These are phyloP conservation scores for Fimicolochytrium jonesii DNA, from an alignment of 192 early-diverging fungal genomes.

Conservation along the genomic window DNA sequence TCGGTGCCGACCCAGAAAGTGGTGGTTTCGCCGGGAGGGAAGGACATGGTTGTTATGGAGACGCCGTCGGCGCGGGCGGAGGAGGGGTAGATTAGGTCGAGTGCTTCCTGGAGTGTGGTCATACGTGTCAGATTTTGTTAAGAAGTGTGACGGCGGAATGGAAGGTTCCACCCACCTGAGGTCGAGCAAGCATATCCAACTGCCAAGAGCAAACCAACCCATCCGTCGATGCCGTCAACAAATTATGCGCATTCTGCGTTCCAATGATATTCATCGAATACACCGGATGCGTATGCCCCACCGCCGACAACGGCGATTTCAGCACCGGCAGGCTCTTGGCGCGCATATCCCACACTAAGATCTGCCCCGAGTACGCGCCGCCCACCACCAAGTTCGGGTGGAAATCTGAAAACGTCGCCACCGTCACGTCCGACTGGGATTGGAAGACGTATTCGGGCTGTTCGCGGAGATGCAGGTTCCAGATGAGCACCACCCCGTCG, in stretches of 20 bases:
- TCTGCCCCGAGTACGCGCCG: slow-evolving; percentile 97
- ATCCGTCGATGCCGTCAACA: slow-evolving; percentile 92
- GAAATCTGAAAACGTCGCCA: slow-evolving; percentile 85
- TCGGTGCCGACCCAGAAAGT: slow-evolving; percentile 95
- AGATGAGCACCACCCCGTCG: slow-evolving; percentile 90
- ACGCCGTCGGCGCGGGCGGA: slow-evolving; percentile 89
- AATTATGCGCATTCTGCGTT: slow-evolving; percentile 90
- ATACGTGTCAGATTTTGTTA: too few relatives aligned
- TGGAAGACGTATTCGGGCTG: slow-evolving; percentile 95
- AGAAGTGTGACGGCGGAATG: too few relatives aligned
- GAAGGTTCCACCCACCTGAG: slow-evolving; percentile 59
- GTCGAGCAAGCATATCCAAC: slow-evolving; percentile 96
- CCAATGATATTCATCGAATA: slow-evolving; percentile 87
- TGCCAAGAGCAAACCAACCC: slow-evolving; percentile 96
- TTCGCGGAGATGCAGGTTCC: slow-evolving; percentile 84
- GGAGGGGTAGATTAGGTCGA: slow-evolving; percentile 71
- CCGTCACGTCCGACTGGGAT: slow-evolving; percentile 85
- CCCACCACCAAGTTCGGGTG: slow-evolving; percentile 91
- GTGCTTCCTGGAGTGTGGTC: slow-evolving; percentile 66
- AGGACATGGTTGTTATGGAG: slow-evolving; percentile 83
- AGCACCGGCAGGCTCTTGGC: slow-evolving; percentile 81
- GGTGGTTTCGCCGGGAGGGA: slow-evolving; percentile 89
- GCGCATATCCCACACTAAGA: slow-evolving; percentile 95
- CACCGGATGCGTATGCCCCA: slow-evolving; percentile 96
- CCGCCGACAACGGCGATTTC: slow-evolving; percentile 87